A percentile compares a stretch with the other conserved stretches of the same genome.
Conservation (phyloP, 139 green algal genomes). For the Haematococcus sp. region DNA sequence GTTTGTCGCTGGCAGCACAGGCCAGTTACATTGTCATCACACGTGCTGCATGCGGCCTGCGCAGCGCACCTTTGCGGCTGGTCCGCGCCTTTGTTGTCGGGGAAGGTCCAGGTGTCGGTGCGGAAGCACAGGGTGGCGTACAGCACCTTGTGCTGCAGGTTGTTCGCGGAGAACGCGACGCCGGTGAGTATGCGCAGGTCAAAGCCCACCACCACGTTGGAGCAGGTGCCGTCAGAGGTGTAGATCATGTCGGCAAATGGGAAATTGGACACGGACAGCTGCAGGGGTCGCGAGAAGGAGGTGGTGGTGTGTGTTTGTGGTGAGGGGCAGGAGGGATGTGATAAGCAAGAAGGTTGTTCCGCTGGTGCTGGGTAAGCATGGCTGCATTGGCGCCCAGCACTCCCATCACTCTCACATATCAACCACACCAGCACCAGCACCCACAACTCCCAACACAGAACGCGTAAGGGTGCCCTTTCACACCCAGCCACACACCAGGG, state of each 20-base stretch:
- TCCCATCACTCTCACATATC: no score
- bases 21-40: no score
- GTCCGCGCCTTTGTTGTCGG: background rate
- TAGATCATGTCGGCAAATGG: slow-evolving; percentile 18
- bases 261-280: slow-evolving; percentile 21
- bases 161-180: slow-evolving; percentile 34
- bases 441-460: no score
- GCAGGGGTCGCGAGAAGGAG: background rate
- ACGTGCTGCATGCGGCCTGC: no score
- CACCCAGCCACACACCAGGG: slow-evolving; percentile 1
- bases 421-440: no score
- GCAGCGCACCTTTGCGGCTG: background rate
- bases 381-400: no score
- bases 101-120: slow-evolving; percentile 34
- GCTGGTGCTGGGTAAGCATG: no score
- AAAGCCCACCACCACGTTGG: slow-evolving; percentile 37
- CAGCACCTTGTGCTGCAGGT: slow-evolving; percentile 54
- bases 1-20: no score
- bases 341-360: no score
- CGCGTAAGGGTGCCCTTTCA: no score
- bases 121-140: slow-evolving; percentile 42
- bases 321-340: no score
- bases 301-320: no score
- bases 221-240: slow-evolving; percentile 20
- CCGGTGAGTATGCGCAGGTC: slow-evolving; percentile 42